Evolutionary conservation across 2,329 filamentous ascomycete genomes (phyloP).

Genomic region (Fusarium euwallaceae): DNA sequence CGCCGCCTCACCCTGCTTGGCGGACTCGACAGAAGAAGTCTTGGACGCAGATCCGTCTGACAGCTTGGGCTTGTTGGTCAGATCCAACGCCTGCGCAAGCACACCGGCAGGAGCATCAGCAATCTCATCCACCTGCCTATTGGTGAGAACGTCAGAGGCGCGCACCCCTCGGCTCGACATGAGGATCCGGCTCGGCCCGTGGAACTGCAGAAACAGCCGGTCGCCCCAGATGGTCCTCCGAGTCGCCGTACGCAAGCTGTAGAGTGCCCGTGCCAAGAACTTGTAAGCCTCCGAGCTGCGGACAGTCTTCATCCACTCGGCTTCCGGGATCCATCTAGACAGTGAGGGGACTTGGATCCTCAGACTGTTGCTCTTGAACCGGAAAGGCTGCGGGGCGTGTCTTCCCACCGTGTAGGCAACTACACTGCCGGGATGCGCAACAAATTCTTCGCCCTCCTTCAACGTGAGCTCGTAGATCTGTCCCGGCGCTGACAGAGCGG

Average conservation of each 20-base stretch:
- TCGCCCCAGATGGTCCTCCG: constrained; percentile 94
- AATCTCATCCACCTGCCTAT: constrained; percentile 88
- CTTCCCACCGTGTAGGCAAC: constrained; percentile 88
- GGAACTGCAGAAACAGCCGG: constrained; percentile 89
- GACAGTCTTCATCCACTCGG: constrained; percentile 80
- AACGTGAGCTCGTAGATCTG: constrained; percentile 90
- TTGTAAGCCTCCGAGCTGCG: constrained; percentile 81
- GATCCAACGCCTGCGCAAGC: constrained; percentile 70
- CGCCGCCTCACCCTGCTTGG: constrained; percentile 50
- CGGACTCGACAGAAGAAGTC: constrained; percentile 41
- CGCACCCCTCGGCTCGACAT: constrained; percentile 88
- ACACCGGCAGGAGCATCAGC: constrained; percentile 83
- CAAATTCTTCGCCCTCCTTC: constrained; percentile 86
- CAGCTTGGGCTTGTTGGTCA: constrained; percentile 54
- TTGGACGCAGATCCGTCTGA: constrained; percentile 28
- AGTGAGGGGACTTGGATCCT: constrained; percentile 82
- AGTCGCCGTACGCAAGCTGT: constrained; percentile 79
- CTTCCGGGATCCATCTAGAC: constrained; percentile 75
- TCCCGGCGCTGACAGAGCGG: constrained; percentile 86
- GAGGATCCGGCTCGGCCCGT: constrained; percentile 86
- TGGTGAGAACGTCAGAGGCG: constrained; percentile 81
- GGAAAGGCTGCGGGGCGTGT: constrained; percentile 83
- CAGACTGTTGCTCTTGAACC: constrained; percentile 83
- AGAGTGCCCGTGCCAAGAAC: constrained; percentile 72
- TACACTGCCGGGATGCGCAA: constrained; percentile 91